Evolutionary conservation across 2,329 filamentous ascomycete species (phyloP).

Genomic region (Apiospora hydei): DNA sequence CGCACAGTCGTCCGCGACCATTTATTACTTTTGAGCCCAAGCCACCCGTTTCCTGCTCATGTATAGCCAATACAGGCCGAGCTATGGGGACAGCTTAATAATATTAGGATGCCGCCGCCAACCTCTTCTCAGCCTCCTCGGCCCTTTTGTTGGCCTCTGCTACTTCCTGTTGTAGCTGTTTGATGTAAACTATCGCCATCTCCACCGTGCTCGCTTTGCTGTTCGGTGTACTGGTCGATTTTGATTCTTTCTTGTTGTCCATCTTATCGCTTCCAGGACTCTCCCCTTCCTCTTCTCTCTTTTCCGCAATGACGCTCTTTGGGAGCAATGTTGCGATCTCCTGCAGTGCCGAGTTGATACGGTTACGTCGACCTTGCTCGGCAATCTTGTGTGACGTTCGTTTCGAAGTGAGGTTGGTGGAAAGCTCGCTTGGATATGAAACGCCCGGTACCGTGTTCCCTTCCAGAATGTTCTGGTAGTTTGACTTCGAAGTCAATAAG

Average conservation of each 20-base stretch:
- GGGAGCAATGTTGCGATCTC: conserved; percentile 92
- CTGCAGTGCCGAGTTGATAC: conserved; percentile 92
- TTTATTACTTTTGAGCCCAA: background rate
- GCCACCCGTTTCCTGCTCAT: background rate
- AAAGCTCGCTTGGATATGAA: conserved; percentile 87
- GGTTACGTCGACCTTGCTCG: conserved; percentile 92
- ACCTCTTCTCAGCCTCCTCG: conserved; percentile 66
- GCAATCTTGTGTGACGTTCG: conserved; percentile 97
- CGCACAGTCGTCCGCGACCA: background rate
- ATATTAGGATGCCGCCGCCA: conserved; percentile 42
- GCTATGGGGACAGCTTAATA: background rate
- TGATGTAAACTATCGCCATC: conserved; percentile 94
- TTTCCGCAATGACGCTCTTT: conserved; percentile 52
- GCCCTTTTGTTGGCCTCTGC: conserved; percentile 69
- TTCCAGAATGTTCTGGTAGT: conserved; percentile 97
- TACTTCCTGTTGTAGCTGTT: conserved; percentile 78
- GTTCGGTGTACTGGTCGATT: conserved; percentile 64
- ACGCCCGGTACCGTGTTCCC: conserved; percentile 90
- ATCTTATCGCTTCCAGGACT: conserved; percentile 54
- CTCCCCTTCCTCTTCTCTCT: conserved; percentile 54
- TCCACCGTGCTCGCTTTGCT: conserved; percentile 99
- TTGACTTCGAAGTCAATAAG: conserved; percentile 90
- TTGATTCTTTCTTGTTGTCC: conserved; percentile 54
- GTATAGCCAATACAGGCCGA: background rate
- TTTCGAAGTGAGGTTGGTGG: conserved; percentile 94